phyloP scores from a whole-genome alignment of 768 basidiomycete genomes.

The Mycena olivaceomarginata region DNA sequence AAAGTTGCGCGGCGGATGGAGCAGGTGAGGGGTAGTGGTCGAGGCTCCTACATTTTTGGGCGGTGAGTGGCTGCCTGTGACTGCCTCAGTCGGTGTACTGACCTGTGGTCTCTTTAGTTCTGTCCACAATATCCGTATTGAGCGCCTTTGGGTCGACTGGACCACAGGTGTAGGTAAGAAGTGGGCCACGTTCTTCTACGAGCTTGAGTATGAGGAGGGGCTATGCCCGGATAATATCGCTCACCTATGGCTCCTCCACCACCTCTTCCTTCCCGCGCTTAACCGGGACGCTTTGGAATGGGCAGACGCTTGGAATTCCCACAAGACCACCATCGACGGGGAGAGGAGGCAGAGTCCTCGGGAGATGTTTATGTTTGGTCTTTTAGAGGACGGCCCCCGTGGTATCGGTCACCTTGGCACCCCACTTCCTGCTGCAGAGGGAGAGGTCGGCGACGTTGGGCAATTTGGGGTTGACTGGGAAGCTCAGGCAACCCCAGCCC shows the following conservation, averaged over 20 bases:
- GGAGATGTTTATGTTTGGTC: conserved; percentile 45
- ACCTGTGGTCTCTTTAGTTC: conserved; percentile 39
- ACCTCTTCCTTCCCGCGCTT: conserved; percentile 50
- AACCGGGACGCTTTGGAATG: conserved; percentile 52
- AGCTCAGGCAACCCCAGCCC: not conserved
- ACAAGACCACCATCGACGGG: conserved; percentile 32
- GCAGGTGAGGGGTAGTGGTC: conserved; percentile 31
- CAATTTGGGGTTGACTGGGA: conserved; percentile 13
- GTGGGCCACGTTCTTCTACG: conserved; percentile 60
- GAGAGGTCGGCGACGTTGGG: not conserved
- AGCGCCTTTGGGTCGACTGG: conserved; percentile 62
- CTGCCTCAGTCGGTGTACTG: not conserved
- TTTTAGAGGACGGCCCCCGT: conserved; percentile 34
- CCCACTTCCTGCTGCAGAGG: not conserved
- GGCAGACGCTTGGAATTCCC: conserved; percentile 53
- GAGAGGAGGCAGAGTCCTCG: conserved; percentile 20
- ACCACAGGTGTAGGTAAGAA: conserved; percentile 56
- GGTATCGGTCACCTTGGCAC: conserved; percentile 25
- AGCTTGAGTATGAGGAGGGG: conserved; percentile 53
- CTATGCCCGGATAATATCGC: conserved; percentile 48
- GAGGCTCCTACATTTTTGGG: conserved; percentile 62
- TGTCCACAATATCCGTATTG: conserved; percentile 64
- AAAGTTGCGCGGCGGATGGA: conserved; percentile 58
- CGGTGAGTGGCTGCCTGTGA: conserved; percentile 44
- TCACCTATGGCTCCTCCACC: conserved; percentile 46